phyloP scores from a whole-genome alignment of 768 basidiomycete species.

The Tulasnella sp. region DNA sequence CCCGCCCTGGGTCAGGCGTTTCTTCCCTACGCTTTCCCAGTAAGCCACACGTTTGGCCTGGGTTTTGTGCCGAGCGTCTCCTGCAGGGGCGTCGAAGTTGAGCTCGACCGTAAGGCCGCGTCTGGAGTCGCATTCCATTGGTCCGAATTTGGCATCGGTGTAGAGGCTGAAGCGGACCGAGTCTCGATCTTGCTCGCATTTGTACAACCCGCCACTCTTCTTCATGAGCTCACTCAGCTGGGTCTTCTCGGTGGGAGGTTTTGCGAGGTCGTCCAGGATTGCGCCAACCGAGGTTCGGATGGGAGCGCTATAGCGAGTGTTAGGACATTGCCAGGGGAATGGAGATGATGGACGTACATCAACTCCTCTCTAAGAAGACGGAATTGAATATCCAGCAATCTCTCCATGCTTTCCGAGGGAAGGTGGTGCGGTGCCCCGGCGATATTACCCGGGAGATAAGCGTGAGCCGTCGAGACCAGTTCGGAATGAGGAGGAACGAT shows the following conservation, averaged over 20 bases:
- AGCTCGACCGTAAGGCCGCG: constrained; percentile 52
- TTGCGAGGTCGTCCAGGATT: constrained; percentile 47
- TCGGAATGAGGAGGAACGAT: constrained; percentile 69
- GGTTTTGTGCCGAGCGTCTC: constrained; percentile 47
- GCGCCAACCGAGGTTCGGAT: constrained; percentile 51
- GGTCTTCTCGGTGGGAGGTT: constrained; percentile 22
- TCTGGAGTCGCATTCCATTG: constrained; percentile 32
- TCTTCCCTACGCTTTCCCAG: constrained; percentile 61
- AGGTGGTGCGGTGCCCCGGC: constrained; percentile 61
- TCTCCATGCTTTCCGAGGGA: constrained; percentile 56
- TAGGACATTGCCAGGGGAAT: not conserved
- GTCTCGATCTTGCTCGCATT: constrained; percentile 19
- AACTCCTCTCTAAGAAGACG: constrained; percentile 70
- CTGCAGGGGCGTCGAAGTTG: constrained; percentile 53
- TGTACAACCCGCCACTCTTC: constrained; percentile 35
- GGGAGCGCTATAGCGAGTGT: constrained; percentile 45
- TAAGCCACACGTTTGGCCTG: constrained; percentile 46
- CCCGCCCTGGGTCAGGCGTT: constrained; percentile 59
- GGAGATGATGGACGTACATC: constrained; percentile 43
- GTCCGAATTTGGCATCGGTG: constrained; percentile 29
- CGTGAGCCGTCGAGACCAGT: constrained; percentile 47
- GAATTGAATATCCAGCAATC: constrained; percentile 71
- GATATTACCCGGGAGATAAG: constrained; percentile 62
- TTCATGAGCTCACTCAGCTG: constrained; percentile 26
- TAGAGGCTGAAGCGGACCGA: constrained; percentile 33